A percentile compares a stretch with the other conserved stretches of the same genome.
Evolutionary conservation across 2,329 filamentous ascomycete species (phyloP).

Genomic region (Colletotrichum nymphaeae): DNA sequence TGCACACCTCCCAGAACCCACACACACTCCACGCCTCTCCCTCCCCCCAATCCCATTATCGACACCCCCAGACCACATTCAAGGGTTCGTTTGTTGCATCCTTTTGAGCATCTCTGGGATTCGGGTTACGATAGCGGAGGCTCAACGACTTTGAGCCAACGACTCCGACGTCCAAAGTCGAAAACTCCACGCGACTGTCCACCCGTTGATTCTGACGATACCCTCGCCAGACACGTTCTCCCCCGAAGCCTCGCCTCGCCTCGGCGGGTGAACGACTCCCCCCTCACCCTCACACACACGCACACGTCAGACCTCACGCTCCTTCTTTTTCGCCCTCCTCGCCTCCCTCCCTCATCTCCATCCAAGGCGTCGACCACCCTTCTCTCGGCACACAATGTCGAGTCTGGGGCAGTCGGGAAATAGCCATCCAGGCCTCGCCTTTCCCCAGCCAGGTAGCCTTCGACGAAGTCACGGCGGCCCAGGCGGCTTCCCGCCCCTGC

Average conservation of each 20-base stretch:
- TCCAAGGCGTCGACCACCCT: slow-evolving; percentile 5
- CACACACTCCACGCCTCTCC: slow-evolving; percentile 52
- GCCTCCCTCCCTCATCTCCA: not conserved
- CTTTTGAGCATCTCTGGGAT: slow-evolving; percentile 34
- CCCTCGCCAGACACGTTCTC: not conserved
- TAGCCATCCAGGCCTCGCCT: slow-evolving; percentile 64
- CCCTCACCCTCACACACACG: slow-evolving; percentile 1
- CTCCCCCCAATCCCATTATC: slow-evolving; percentile 54
- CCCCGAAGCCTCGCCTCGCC: not conserved
- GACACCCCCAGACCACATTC: slow-evolving; percentile 49
- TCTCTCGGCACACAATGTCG: slow-evolving; percentile 51
- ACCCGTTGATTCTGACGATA: not conserved
- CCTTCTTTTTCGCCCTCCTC: not conserved
- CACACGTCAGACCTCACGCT: not conserved
- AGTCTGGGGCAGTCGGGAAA: slow-evolving; percentile 62
- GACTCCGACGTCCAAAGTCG: slow-evolving; percentile 20
- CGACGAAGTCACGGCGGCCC: slow-evolving; percentile 51
- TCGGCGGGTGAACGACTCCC: not conserved
- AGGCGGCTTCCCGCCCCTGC: slow-evolving; percentile 55
- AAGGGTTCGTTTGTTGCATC: slow-evolving; percentile 38
- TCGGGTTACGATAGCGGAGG: slow-evolving; percentile 34
- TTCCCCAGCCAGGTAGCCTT: slow-evolving; percentile 60
- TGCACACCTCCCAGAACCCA: slow-evolving; percentile 43
- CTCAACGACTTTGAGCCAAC: slow-evolving; percentile 19
- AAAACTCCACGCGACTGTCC: slow-evolving; percentile 10